Percentiles rank a stretch among this genome's conserved stretches.
Evolutionary conservation across 1,284 basidiomycete species (phyloP).

Genomic region (Rugiboletus extremiorientalis): DNA sequence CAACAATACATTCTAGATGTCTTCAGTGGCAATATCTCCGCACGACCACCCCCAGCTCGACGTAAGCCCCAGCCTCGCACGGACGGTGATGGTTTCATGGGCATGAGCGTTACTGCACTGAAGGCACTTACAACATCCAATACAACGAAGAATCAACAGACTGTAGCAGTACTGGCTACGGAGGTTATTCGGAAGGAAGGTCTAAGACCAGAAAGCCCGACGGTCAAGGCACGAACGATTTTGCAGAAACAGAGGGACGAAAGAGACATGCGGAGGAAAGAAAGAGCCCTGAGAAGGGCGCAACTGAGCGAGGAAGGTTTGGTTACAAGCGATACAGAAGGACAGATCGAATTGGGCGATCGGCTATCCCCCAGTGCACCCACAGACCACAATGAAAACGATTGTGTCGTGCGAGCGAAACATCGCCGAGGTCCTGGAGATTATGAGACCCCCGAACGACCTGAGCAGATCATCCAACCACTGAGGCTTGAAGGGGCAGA

Average conservation of each 20-base stretch:
- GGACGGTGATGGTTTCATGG: constrained; percentile 50
- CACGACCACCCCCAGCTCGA: constrained; percentile 40
- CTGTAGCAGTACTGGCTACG: constrained; percentile 46
- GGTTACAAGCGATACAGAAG: constrained; percentile 30
- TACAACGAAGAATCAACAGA: constrained; percentile 67
- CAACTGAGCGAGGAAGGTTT: constrained; percentile 43
- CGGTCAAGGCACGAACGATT: constrained; percentile 69
- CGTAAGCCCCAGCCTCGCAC: constrained; percentile 37
- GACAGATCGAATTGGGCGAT: constrained; percentile 23
- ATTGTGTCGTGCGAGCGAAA: constrained; percentile 34
- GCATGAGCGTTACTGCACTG: constrained; percentile 65
- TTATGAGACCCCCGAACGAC: constrained; percentile 62
- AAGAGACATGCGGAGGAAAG: constrained; percentile 55
- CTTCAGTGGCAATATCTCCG: constrained; percentile 34
- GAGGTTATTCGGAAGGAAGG: constrained; percentile 72
- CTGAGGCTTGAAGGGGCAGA: constrained; percentile 37
- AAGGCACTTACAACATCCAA: constrained; percentile 69
- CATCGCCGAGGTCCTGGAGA: constrained; percentile 74
- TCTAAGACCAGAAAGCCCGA: constrained; percentile 74
- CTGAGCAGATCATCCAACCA: constrained; percentile 39
- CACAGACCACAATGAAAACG: constrained; percentile 34
- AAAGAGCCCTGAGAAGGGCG: constrained; percentile 66
- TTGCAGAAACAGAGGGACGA: constrained; percentile 73
- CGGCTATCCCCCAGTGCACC: constrained; percentile 23
- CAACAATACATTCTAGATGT: constrained; percentile 41